Conservation (phyloP, 1,139 yeast species). For the Lodderomyces orthopsilosis region DNA sequence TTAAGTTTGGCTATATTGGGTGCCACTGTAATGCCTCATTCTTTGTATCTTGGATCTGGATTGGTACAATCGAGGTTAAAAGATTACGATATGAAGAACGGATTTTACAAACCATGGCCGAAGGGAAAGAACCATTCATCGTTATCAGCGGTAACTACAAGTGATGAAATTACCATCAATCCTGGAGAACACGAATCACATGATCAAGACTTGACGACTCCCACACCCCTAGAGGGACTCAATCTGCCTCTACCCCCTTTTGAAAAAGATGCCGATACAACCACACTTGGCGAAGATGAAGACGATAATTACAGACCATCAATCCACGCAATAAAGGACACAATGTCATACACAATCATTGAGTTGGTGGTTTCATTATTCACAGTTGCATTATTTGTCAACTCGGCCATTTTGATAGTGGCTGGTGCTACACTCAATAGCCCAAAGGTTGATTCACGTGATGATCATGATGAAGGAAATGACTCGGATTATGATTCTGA, state of each 20-base stretch:
- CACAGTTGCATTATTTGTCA: constrained; percentile 76
- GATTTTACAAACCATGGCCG: constrained; percentile 38
- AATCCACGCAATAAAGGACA: constrained; percentile 60
- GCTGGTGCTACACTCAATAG: constrained; percentile 65
- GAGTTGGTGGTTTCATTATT: constrained; percentile 67
- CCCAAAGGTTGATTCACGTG: constrained; percentile 16
- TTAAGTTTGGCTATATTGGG: constrained; percentile 89
- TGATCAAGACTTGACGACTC: constrained; percentile 15
- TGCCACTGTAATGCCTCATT: constrained; percentile 98
- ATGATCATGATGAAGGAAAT: constrained; percentile 36
- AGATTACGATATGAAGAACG: constrained; percentile 73
- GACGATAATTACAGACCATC: constrained; percentile 58
- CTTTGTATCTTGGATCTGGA: constrained; percentile 87
- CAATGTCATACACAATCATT: constrained; percentile 62
- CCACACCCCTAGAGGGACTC: constrained; percentile 8
- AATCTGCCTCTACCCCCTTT: constrained; percentile 9
- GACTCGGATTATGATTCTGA: constrained; percentile 51
- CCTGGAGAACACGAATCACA: background rate
- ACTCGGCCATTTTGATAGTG: constrained; percentile 72
- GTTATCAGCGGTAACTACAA: background rate
- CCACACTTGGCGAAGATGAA: constrained; percentile 18
- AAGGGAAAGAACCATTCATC: background rate
- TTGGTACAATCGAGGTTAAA: constrained; percentile 85
- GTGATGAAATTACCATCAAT: constrained; percentile 5
- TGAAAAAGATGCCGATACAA: constrained; percentile 29